These are phyloP conservation scores for Crataegus laevigata DNA, from an alignment of 306 rosid species.

Conservation along the genomic window DNA sequence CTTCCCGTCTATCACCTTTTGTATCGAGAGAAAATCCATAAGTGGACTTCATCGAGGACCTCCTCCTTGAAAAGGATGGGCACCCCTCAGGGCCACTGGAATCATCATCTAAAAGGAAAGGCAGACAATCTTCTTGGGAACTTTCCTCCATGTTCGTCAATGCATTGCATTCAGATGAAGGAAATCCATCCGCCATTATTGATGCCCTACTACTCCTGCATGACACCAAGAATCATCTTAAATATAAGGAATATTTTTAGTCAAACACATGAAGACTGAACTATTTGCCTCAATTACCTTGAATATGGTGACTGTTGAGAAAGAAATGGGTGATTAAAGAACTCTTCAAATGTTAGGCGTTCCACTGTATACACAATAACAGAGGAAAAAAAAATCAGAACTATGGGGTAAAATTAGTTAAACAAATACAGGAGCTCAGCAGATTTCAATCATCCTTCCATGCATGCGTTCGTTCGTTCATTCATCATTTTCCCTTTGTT, in stretches of 20 bases:
- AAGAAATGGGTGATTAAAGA: conserved; percentile 77
- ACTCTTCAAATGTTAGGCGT: conserved; percentile 88
- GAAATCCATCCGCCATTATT: conserved; percentile 47
- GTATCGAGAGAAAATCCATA: conserved; percentile 66
- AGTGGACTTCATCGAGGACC: conserved; percentile 64
- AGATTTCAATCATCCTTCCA: background rate
- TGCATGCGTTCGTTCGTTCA: background rate
- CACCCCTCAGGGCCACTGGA: conserved; percentile 76
- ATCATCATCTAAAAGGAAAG: conserved; percentile 82
- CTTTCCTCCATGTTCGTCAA: conserved; percentile 48
- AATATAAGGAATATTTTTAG: conserved; percentile 3
- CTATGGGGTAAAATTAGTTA: background rate
- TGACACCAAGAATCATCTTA: conserved; percentile 14
- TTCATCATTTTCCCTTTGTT: background rate
- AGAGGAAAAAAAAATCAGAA: conserved; percentile 9
- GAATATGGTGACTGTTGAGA: conserved; percentile 40
- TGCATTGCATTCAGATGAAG: conserved; percentile 36
- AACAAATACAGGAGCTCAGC: background rate
- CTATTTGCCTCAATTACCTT: conserved; percentile 39
- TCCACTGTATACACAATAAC: conserved; percentile 63
- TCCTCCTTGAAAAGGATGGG: conserved; percentile 52
- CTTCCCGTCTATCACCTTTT: conserved; percentile 44
- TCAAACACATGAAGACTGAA: conserved; percentile 13
- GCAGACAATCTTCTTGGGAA: conserved; percentile 80
- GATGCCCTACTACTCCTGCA: conserved; percentile 53